These are phyloP conservation scores for Ophiorrhiza pumila DNA, from an alignment of 257 asterid genomes.

Conservation along the genomic window DNA sequence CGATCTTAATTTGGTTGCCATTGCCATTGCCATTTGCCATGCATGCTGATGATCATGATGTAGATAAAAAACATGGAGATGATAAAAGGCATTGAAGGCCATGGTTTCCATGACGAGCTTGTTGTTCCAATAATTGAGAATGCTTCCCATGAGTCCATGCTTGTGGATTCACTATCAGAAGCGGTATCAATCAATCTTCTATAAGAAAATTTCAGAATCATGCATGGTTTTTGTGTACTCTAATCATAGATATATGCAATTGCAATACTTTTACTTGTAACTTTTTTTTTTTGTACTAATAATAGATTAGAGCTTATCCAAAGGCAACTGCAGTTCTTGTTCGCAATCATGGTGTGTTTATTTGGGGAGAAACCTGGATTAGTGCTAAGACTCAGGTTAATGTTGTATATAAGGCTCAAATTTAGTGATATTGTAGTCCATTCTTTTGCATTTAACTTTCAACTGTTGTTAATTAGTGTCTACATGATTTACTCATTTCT, in stretches of 20 bases:
- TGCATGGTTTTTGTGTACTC: no score
- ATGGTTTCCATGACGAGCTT: constrained; percentile 76
- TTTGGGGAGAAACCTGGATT: constrained; percentile 93
- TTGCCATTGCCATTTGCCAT: constrained; percentile 1
- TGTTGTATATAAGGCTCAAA: neutral
- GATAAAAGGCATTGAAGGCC: constrained; percentile 91
- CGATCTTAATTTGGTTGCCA: neutral
- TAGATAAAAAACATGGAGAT: constrained; percentile 87
- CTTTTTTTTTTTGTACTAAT: constrained; percentile 6
- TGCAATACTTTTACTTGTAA: constrained; percentile 4
- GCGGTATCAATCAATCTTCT: no score
- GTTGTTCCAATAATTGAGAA: constrained; percentile 86
- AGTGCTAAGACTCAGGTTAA: constrained; percentile 78
- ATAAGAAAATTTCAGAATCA: no score
- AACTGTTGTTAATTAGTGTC: neutral
- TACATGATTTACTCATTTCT: neutral
- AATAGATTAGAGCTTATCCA: constrained; percentile 72
- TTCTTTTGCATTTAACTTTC: neutral
- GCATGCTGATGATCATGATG: no score
- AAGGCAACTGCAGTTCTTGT: constrained; percentile 81
- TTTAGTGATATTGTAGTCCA: no score
- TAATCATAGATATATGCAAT: neutral
- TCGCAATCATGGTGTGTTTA: constrained; percentile 74
- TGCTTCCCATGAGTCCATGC: constrained; percentile 78
- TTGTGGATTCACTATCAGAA: constrained; percentile 59